These are phyloP conservation scores for Cnidoscolus chayamansa DNA, from an alignment of 441 rosid species.

Conservation along the genomic window DNA sequence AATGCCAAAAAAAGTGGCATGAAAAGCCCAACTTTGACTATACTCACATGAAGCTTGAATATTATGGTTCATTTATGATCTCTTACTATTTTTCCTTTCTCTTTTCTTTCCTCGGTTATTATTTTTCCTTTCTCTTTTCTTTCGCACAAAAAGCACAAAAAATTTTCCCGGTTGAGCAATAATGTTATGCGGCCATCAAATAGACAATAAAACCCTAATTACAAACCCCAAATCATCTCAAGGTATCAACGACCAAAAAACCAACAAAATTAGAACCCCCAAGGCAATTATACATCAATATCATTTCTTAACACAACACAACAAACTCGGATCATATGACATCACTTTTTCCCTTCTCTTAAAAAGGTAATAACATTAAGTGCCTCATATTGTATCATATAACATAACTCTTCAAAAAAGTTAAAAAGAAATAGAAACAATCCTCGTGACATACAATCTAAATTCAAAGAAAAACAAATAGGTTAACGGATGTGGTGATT, in stretches of 20 bases:
- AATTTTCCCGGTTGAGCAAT: neutral
- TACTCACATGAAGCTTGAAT: too few relatives aligned
- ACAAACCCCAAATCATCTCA: neutral
- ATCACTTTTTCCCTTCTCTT: neutral
- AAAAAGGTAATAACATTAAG: neutral
- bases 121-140: neutral
- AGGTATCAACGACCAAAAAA: neutral
- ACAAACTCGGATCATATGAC: neutral
- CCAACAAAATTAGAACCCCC: too few relatives aligned
- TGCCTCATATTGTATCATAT: neutral
- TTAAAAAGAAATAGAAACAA: neutral
- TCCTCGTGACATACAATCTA: neutral
- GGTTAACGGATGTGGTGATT: constrained; percentile 19
- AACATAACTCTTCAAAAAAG: neutral
- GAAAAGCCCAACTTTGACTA: neutral
- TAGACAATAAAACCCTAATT: neutral
- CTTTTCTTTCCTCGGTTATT: neutral
- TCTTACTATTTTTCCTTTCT: neutral
- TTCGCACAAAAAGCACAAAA: neutral
- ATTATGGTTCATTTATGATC: neutral
- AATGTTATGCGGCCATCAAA: neutral
- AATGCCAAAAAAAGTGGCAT: neutral
- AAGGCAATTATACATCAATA: too few relatives aligned
- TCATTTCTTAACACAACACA: neutral
- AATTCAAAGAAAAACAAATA: neutral